Evolutionary conservation across 306 rosid genomes (phyloP).

Genomic region (Citrullus mucosospermus): DNA sequence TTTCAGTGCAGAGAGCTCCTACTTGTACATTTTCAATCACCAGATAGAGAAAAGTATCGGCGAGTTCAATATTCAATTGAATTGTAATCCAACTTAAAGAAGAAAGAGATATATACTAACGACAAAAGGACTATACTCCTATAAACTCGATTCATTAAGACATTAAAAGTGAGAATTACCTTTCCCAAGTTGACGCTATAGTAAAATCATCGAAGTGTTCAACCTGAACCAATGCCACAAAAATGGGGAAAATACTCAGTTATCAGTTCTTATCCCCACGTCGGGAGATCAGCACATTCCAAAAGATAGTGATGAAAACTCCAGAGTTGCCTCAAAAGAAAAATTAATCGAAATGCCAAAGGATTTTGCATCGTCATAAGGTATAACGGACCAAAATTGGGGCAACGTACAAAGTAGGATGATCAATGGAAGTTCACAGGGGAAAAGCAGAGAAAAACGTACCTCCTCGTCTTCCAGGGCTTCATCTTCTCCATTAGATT

Average conservation of each 20-base stretch:
- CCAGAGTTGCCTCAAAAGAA: not conserved
- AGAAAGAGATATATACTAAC: not conserved
- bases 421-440: not conserved
- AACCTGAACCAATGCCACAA: conserved; percentile 30
- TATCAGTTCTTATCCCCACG: not conserved
- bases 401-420: not conserved
- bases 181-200: conserved; percentile 93
- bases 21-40: not conserved
- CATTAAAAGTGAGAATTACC: conserved; percentile 25
- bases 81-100: not conserved
- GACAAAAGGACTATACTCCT: not conserved
- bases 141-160: not conserved
- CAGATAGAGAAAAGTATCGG: not conserved
- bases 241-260: not conserved
- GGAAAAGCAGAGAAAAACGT: not conserved
- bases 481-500: conserved; percentile 33
- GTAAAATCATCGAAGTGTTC: conserved; percentile 98
- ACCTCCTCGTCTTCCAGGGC: conserved; percentile 51
- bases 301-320: not conserved
- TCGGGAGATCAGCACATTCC: not conserved
- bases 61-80: not conserved
- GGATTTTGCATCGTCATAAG: not conserved
- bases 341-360: not conserved
- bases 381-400: not conserved
- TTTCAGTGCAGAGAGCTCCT: not conserved